Percentiles rank a stretch among this genome's conserved stretches.
These are phyloP conservation scores for Penicillium sp. DNA, from an alignment of 2,329 filamentous ascomycete genomes.

Conservation along the genomic window DNA sequence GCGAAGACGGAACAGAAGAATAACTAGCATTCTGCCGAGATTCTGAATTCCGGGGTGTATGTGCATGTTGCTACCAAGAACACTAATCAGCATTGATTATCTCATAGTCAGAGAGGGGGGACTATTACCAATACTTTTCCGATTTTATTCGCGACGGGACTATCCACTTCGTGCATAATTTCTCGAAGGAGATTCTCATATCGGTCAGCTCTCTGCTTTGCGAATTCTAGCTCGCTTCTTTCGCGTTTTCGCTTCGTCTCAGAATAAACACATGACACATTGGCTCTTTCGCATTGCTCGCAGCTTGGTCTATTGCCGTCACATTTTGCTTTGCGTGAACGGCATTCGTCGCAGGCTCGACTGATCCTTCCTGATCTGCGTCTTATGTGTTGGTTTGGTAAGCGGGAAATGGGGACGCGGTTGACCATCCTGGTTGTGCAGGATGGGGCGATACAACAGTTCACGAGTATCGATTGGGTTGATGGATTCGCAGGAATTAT, in stretches of 20 bases:
- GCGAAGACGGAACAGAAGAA: background rate
- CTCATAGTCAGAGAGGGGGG: too few species aligned
- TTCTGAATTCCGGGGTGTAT: too few species aligned
- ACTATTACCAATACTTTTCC: background rate
- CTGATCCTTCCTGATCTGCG: background rate
- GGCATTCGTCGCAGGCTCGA: background rate
- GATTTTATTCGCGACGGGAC: background rate
- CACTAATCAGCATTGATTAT: too few species aligned
- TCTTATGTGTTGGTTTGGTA: background rate
- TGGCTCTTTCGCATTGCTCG: background rate
- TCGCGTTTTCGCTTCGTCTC: constrained; percentile 8
- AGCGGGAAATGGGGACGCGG: background rate
- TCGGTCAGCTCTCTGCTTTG: background rate
- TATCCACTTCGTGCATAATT: background rate
- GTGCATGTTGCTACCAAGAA: too few species aligned
- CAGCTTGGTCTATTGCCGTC: background rate
- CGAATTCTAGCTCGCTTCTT: background rate
- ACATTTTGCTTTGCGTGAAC: background rate
- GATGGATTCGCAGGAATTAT: background rate
- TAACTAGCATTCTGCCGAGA: background rate
- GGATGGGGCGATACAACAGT: too few species aligned
- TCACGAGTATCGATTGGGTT: too few species aligned
- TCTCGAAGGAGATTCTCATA: background rate
- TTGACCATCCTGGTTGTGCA: background rate
- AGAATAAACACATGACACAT: background rate